Evolutionary conservation across 306 rosid species (phyloP).

Genomic region (Hippophae gyantsensis): DNA sequence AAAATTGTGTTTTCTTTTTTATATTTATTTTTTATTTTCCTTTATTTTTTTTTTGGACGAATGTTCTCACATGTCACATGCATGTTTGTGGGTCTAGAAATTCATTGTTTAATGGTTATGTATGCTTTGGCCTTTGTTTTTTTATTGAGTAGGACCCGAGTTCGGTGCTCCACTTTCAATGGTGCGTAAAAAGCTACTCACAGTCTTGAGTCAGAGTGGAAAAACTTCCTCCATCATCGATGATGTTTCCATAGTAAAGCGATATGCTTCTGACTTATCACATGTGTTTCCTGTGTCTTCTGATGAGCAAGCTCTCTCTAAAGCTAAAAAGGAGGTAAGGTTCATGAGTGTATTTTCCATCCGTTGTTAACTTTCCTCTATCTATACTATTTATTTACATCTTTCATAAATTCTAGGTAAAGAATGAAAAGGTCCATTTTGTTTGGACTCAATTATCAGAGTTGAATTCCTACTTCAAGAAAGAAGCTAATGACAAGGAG

Average conservation of each 20-base stretch:
- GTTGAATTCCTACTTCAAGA: slow-evolving; percentile 56
- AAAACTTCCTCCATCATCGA: slow-evolving; percentile 68
- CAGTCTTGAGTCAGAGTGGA: slow-evolving; percentile 60
- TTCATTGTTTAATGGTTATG: not conserved
- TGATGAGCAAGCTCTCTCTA: slow-evolving; percentile 79
- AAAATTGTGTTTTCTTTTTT: too few species aligned
- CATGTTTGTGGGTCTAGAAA: too few species aligned
- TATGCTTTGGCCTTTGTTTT: slow-evolving; percentile 9
- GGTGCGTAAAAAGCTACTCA: slow-evolving; percentile 60
- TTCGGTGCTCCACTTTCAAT: slow-evolving; percentile 80
- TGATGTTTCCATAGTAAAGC: slow-evolving; percentile 66
- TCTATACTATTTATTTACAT: slow-evolving; percentile 10
- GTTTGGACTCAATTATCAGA: slow-evolving; percentile 93
- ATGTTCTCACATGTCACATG: too few species aligned
- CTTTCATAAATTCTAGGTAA: slow-evolving; percentile 47
- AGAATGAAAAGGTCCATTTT: slow-evolving; percentile 73
- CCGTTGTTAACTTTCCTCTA: not conserved
- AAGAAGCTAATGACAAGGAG: slow-evolving; percentile 66
- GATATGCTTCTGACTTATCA: slow-evolving; percentile 68
- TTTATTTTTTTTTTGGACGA: too few species aligned
- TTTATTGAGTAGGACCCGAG: slow-evolving; percentile 59
- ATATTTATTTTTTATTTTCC: too few species aligned
- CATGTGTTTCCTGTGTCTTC: slow-evolving; percentile 71
- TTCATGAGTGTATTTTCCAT: slow-evolving; percentile 5
- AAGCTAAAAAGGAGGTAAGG: slow-evolving; percentile 69